A percentile compares a stretch with the other conserved stretches of the same genome.
These are phyloP conservation scores for Kuraishia hungarica DNA, from an alignment of 805 yeast genomes.

Conservation along the genomic window DNA sequence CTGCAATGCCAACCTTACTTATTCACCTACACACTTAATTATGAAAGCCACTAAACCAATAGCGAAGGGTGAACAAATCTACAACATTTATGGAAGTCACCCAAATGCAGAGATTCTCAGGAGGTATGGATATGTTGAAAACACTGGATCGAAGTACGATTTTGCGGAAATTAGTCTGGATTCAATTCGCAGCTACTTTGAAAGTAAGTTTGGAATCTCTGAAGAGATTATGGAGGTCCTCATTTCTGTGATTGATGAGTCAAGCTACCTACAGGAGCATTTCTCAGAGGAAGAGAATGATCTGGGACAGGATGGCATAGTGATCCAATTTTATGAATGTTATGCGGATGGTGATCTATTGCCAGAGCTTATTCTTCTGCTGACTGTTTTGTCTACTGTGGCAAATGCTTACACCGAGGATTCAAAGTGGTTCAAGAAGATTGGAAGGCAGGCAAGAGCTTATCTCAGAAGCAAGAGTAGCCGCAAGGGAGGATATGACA, in stretches of 20 bases:
- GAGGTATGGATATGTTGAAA: conserved; percentile 86
- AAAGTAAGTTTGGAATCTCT: conserved; percentile 14
- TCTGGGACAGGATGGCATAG: conserved; percentile 27
- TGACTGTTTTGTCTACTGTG: conserved; percentile 41
- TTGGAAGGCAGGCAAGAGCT: conserved; percentile 11
- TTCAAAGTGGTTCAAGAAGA: conserved; percentile 20
- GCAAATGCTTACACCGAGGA: conserved; percentile 22
- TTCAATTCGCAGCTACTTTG: conserved; percentile 29
- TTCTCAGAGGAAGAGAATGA: conserved; percentile 17
- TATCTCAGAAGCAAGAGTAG: conserved; percentile 2
- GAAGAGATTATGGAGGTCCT: conserved; percentile 25
- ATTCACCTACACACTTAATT: conserved; percentile 39
- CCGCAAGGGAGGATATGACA: conserved; percentile 3
- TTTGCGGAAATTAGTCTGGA: conserved; percentile 64
- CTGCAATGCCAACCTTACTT: conserved; percentile 66
- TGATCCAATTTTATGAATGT: conserved; percentile 56
- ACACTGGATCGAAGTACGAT: conserved; percentile 62
- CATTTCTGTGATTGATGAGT: conserved; percentile 26
- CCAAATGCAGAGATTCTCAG: conserved; percentile 88
- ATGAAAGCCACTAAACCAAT: conserved; percentile 67
- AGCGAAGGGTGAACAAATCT: conserved; percentile 61
- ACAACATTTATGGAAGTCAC: conserved; percentile 83
- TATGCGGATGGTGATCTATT: conserved; percentile 47
- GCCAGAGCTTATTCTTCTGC: conserved; percentile 47
- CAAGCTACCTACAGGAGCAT: conserved; percentile 23